phyloP scores from a whole-genome alignment of 139 green algal species.

The Edaphochlamys debaryana region DNA sequence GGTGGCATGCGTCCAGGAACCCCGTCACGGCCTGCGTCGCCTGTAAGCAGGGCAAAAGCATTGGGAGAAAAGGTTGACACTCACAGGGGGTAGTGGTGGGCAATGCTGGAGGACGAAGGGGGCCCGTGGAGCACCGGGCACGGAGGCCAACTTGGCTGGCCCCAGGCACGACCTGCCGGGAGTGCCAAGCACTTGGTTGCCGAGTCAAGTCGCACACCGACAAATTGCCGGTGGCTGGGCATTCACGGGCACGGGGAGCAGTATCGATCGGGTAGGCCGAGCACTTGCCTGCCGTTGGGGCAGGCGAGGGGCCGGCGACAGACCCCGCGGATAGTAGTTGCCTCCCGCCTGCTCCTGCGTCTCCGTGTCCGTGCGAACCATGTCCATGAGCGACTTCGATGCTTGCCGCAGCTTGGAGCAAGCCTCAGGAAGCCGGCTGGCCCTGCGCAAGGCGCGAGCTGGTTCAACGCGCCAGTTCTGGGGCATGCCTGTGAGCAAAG shows the following conservation, averaged over 20 bases:
- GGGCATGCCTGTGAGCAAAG: neutral
- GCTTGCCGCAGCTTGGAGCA: neutral
- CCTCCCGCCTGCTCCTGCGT: neutral
- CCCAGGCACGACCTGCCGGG: too few relatives aligned
- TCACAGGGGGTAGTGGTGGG: too few relatives aligned
- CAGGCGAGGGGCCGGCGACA: neutral
- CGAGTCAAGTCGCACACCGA: neutral
- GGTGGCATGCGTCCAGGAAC: neutral
- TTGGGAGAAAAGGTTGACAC: too few relatives aligned
- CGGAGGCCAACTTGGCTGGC: too few relatives aligned
- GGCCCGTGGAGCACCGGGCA: too few relatives aligned
- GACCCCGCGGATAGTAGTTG: neutral
- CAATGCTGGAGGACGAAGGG: too few relatives aligned
- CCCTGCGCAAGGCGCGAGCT: neutral
- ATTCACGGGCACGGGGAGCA: too few relatives aligned
- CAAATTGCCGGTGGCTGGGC: neutral
- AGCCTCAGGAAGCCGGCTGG: neutral
- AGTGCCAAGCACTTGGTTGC: too few relatives aligned
- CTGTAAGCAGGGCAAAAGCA: neutral
- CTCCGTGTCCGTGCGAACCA: neutral
- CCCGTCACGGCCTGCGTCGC: neutral
- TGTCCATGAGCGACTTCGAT: neutral
- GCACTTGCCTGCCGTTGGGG: neutral
- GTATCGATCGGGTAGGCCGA: too few relatives aligned
- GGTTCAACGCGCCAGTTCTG: neutral